Evolutionary conservation across 768 basidiomycete species (phyloP), one percentile per base, ranked within the genome.

Genomic region (Strobilomyces echinocephalus): DNA sequence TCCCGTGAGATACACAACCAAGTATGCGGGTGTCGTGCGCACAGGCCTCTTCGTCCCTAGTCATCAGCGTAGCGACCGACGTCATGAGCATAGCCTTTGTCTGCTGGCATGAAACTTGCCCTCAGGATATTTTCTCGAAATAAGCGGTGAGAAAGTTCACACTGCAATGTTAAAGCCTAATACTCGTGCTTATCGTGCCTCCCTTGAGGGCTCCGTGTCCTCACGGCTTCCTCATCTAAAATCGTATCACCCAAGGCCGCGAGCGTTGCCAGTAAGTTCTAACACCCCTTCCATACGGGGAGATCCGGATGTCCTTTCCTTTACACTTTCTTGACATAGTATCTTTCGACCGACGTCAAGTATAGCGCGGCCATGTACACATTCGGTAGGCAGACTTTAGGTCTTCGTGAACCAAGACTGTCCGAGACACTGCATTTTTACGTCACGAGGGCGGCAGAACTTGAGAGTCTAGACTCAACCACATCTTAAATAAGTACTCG

Each of bases 131-230:
- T 41, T 48, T 46, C 40, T 8, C 30, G 30, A 31, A 38, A 35
- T 53, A 63, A 52, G 53, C 55, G 60, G 57, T 62, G 65, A 56
- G 54, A 67, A 55, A 48, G 43, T 45, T 28, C 18, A 43, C 42
- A 38, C 7, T 16, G 14, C 18, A 61, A 54, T 61, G 60, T 45
- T 56, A 56, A 61, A 57, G 55, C 35, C 28, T 55, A 59, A 54
- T 33, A 52, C 50, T 56, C 46, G 47, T 24, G 24, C 24, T 24
- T 24, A 24, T 24, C 46, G 49, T 39, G 33, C 26, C 28, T 41
- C 30, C 16, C 12, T 18, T 35, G 33, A 50, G 5, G 39, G 34
- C 21, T 45, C 28, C 39, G 30, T 55, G 54, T 50, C 52, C 31
- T 28, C 31, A 26, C 44, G 42, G 40, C 48, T 30, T 46, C 48